Conservation (phyloP, 306 rosid species). For the Quercus engelmannii region DNA sequence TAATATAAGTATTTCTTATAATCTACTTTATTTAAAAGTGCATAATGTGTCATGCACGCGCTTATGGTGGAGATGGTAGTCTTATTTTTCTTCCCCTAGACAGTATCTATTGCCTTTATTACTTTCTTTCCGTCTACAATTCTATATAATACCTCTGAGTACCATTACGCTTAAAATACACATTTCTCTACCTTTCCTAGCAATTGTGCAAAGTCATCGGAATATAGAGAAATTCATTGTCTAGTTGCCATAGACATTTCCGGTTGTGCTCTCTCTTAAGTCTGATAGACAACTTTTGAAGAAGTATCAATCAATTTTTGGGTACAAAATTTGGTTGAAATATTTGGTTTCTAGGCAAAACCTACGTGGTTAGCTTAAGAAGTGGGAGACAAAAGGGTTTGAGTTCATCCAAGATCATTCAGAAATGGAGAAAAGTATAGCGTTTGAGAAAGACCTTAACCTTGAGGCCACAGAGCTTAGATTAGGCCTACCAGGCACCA, state of each 20-base stretch:
- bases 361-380: no score
- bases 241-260: not conserved
- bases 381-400: not conserved
- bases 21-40: not conserved
- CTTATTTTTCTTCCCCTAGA: not conserved
- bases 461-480: slow-evolving; percentile 57
- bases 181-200: not conserved
- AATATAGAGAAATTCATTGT: no score
- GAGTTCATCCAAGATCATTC: not conserved
- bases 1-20: not conserved
- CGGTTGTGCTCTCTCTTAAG: not conserved
- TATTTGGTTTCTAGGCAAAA: no score
- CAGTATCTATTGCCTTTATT: not conserved
- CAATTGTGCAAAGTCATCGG: not conserved
- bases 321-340: no score
- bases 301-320: no score
- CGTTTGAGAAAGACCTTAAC: slow-evolving; percentile 26
- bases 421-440: not conserved
- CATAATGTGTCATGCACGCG: not conserved
- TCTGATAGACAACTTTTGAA: no score
- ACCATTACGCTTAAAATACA: not conserved
- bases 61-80: not conserved
- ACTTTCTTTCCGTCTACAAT: not conserved
- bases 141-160: not conserved
- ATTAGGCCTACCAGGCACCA: slow-evolving; percentile 34